A percentile compares a stretch with the other conserved stretches of the same genome.
phyloP scores from a whole-genome alignment of 164 flowering plant species.

The Protea cynaroides region DNA sequence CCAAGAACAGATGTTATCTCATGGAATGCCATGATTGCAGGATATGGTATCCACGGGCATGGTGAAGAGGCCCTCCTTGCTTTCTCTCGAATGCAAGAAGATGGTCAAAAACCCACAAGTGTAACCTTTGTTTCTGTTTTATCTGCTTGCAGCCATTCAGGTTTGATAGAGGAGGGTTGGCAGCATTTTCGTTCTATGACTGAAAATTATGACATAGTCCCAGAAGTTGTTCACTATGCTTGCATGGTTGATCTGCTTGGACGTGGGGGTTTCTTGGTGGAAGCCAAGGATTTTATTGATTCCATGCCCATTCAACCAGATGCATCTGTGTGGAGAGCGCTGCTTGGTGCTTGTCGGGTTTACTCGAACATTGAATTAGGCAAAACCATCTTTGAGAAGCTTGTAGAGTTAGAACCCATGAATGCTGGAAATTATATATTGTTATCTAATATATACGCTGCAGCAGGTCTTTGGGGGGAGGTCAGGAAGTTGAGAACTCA shows the following conservation, averaged over 20 bases:
- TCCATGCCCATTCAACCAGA: conserved; percentile 55
- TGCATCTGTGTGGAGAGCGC: conserved; percentile 48
- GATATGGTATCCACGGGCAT: conserved; percentile 50
- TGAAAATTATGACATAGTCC: conserved; percentile 29
- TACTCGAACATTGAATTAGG: conserved; percentile 32
- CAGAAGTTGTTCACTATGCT: conserved; percentile 50
- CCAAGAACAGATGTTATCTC: conserved; percentile 33
- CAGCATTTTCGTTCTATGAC: conserved; percentile 40
- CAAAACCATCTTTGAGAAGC: conserved; percentile 25
- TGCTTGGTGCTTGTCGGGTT: conserved; percentile 46
- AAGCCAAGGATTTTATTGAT: conserved; percentile 38
- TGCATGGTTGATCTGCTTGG: conserved; percentile 63
- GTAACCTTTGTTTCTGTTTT: conserved; percentile 45
- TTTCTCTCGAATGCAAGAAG: conserved; percentile 42
- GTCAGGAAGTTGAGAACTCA: conserved; percentile 33
- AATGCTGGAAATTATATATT: conserved; percentile 43
- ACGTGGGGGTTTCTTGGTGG: conserved; percentile 45
- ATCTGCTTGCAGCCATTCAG: conserved; percentile 65
- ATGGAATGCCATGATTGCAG: conserved; percentile 57
- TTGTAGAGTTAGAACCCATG: conserved; percentile 46
- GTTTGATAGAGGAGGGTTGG: conserved; percentile 41
- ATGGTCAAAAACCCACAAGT: conserved; percentile 38
- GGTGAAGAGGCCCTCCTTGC: conserved; percentile 36
- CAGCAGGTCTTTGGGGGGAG: conserved; percentile 44
- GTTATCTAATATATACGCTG: conserved; percentile 55